phyloP scores from a whole-genome alignment of 805 yeast genomes.

The Pichia paraexigua region DNA sequence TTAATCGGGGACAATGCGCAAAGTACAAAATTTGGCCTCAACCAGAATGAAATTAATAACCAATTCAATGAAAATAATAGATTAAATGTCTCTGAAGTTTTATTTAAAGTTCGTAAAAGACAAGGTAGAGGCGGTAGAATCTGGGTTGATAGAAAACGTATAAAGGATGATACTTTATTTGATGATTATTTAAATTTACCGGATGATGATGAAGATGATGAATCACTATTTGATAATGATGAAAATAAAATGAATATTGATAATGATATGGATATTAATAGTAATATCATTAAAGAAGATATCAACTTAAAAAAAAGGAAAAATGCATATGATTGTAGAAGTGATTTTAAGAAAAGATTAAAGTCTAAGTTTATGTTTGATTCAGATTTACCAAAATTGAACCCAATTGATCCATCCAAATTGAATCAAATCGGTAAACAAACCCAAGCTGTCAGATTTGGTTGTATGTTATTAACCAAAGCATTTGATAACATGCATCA shows the following conservation, averaged over 20 bases:
- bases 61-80: constrained; percentile 13
- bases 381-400: constrained; percentile 33
- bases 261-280: constrained; percentile 1
- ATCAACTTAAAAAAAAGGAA: constrained; percentile 14
- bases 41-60: constrained; percentile 13
- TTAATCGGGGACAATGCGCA: constrained; percentile 21
- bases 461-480: constrained; percentile 82
- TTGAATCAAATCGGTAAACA: constrained; percentile 76
- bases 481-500: constrained; percentile 79
- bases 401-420: constrained; percentile 72
- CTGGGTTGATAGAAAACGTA: constrained; percentile 67
- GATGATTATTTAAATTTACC: constrained; percentile 36
- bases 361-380: constrained; percentile 46
- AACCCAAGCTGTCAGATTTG: constrained; percentile 85
- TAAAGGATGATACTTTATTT: constrained; percentile 16
- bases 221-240: constrained; percentile 14
- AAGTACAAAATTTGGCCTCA: constrained; percentile 17
- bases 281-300: constrained; percentile 1
- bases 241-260: constrained; percentile 36
- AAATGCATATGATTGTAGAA: constrained; percentile 29
- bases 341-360: constrained; percentile 31
- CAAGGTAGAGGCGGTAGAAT: constrained; percentile 61
- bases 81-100: constrained; percentile 36
- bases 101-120: constrained; percentile 64
- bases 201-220: constrained; percentile 20